These are phyloP conservation scores for Cerrena zonata DNA, from an alignment of 1,284 basidiomycete species.

Conservation along the genomic window DNA sequence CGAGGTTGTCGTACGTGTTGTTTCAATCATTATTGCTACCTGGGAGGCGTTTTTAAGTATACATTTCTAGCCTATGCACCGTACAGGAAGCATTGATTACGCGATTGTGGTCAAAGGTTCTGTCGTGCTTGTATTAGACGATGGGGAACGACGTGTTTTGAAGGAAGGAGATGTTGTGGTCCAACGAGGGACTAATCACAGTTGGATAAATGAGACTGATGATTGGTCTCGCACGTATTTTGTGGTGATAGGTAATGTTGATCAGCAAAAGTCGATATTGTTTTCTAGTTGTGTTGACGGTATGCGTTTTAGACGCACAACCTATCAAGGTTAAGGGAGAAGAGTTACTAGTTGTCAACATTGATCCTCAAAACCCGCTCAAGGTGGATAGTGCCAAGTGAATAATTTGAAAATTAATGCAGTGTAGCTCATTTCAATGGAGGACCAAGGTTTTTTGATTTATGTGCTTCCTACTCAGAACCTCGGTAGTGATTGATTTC, in stretches of 20 bases:
- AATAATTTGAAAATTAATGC: no score
- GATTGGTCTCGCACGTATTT: slow-evolving; percentile 18
- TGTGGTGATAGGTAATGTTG: slow-evolving; percentile 10
- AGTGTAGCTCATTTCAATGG: no score
- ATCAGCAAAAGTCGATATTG: background rate
- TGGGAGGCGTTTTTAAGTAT: background rate
- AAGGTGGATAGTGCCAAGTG: no score
- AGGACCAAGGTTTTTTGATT: no score
- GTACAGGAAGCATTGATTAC: slow-evolving; percentile 21
- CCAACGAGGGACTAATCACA: slow-evolving; percentile 17
- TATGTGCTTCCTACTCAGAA: no score
- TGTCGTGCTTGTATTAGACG: slow-evolving; percentile 14
- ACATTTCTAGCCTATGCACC: slow-evolving; percentile 14
- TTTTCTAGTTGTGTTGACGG: background rate
- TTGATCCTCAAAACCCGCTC: background rate
- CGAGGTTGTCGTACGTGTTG: slow-evolving; percentile 9
- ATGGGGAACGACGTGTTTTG: slow-evolving; percentile 6
- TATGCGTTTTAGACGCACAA: background rate
- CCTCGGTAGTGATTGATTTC: no score
- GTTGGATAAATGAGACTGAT: slow-evolving; percentile 15
- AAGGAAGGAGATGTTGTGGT: slow-evolving; percentile 16
- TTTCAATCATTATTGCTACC: background rate
- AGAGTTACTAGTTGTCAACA: background rate
- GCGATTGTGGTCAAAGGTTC: slow-evolving; percentile 17
- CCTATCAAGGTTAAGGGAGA: slow-evolving; percentile 6